Percentiles rank a stretch among this genome's conserved stretches.
Evolutionary conservation across 2,329 filamentous ascomycete species (phyloP).

Genomic region (Trichoderma semiorbis): DNA sequence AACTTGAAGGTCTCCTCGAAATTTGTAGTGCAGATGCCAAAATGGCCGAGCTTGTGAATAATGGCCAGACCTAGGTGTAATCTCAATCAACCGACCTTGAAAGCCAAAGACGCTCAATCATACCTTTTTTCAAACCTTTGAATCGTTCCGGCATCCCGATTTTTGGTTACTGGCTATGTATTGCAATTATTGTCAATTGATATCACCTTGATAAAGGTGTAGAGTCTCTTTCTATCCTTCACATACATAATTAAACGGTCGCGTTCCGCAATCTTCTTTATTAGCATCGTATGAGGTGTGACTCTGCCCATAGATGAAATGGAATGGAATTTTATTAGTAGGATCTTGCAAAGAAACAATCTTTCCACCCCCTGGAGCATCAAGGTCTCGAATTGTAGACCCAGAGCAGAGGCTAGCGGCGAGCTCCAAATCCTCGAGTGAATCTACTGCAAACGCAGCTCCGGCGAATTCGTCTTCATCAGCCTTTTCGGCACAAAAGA

Average conservation of each 20-base stretch:
- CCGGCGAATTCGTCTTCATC: neutral
- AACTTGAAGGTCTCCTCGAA: neutral
- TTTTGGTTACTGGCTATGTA: neutral
- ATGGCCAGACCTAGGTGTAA: neutral
- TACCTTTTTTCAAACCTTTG: neutral
- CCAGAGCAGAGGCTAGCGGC: neutral
- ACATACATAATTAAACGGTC: neutral
- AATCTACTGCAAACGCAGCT: neutral
- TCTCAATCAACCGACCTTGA: neutral
- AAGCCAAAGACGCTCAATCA: rapidly evolving
- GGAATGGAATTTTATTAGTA: neutral
- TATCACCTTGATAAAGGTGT: neutral
- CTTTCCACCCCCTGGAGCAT: neutral
- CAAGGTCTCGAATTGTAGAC: neutral
- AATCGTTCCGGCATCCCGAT: neutral
- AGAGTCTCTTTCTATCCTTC: neutral
- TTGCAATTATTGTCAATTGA: neutral
- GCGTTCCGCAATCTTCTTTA: neutral
- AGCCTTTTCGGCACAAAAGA: neutral
- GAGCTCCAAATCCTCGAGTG: neutral
- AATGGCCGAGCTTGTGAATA: neutral
- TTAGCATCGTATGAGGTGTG: neutral
- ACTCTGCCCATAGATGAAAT: neutral
- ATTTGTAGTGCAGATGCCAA: neutral
- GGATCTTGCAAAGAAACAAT: neutral